Evolutionary conservation across 352 stramenopile species (phyloP), one percentile per base, ranked within the genome.

Genomic region (Phytophthora meadii): DNA sequence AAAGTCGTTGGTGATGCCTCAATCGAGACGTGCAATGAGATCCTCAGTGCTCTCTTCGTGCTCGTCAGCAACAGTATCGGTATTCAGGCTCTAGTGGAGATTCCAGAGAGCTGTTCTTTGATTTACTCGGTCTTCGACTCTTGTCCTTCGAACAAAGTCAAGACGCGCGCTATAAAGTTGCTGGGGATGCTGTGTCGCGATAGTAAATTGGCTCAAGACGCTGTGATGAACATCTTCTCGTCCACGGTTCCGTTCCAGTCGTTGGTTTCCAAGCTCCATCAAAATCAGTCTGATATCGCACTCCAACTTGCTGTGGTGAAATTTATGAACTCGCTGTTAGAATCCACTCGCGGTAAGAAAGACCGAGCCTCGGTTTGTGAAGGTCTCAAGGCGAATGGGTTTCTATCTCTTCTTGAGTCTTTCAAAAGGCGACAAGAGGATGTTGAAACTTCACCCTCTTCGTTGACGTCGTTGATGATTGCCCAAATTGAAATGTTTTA

Each of bases 301-400:
- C 30, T 76, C 11, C 68, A 77, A 34, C 37, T 76, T 27, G 70
- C 63, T 9, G 62, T 77, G 0, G 17, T 89, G 9, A 77, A 69
- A 40, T 90, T 92, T 32, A 10, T 90, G 17, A 87, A 87, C 44
- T 47, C 52, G 0, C 51, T 90, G 4, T 24, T 90, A 17, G 73
- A 72, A 40, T 68, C 61, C 24, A 83, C 68, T 10, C 47, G 70
- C 0, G 61, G 75, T 11, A 36, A 36, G n/a, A 60, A 62, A 0
- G 67, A 81, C 24, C 65, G 76, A 14, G 41, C 59, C 1, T 62
- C 54, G 7, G 76, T 90, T n/a, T 76, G 68, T 6, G 72, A 87
- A 27, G 79, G 87, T 34, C 54, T 92, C 22, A 65, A 63, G 22
- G 17, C 39, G 17, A 67, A 62, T 30, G 68, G 79, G 11, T 71